These are phyloP conservation scores for Babesia bigemina DNA, from an alignment of 169 alveolate genomes.

Conservation along the genomic window DNA sequence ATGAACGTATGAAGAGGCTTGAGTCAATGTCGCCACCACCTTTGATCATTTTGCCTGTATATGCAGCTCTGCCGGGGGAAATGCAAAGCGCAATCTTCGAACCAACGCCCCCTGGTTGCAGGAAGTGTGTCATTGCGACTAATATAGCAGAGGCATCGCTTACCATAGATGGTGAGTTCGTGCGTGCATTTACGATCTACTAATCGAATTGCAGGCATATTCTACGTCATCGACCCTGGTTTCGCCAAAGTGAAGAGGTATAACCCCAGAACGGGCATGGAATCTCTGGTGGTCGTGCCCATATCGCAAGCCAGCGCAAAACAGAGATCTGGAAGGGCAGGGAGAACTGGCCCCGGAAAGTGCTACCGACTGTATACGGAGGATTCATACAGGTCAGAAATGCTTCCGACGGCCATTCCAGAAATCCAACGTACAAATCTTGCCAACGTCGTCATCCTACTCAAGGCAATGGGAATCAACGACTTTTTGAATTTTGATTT, in stretches of 20 bases:
- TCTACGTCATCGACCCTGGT: slow-evolving; percentile 99
- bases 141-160: slow-evolving; percentile 99
- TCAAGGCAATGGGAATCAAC: slow-evolving; percentile 99
- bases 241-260: slow-evolving; percentile 95
- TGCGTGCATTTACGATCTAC: not conserved
- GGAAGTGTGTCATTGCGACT: slow-evolving; percentile 99
- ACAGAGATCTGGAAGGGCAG: slow-evolving; percentile 99
- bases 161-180: slow-evolving; percentile 96
- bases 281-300: slow-evolving; percentile 95
- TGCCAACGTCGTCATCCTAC: slow-evolving; percentile 96
- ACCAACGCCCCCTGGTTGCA: slow-evolving; percentile 97
- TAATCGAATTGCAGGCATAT: slow-evolving; percentile 79
- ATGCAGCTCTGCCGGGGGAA: slow-evolving; percentile 97
- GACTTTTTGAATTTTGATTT: slow-evolving; percentile 97
- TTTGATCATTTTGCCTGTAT: slow-evolving; percentile 93
- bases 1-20: slow-evolving; percentile 91
- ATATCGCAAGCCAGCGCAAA: slow-evolving; percentile 97
- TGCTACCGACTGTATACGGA: slow-evolving; percentile 99
- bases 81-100: slow-evolving; percentile 96
- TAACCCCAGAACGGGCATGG: slow-evolving; percentile 98
- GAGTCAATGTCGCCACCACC: slow-evolving; percentile 96
- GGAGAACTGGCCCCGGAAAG: slow-evolving; percentile 99
- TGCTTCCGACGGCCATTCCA: slow-evolving; percentile 98
- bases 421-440: slow-evolving; percentile 99
- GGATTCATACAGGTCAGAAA: slow-evolving; percentile 96